phyloP scores from a whole-genome alignment of 2,329 filamentous ascomycete genomes.

The Aspergillus fijiensis region DNA sequence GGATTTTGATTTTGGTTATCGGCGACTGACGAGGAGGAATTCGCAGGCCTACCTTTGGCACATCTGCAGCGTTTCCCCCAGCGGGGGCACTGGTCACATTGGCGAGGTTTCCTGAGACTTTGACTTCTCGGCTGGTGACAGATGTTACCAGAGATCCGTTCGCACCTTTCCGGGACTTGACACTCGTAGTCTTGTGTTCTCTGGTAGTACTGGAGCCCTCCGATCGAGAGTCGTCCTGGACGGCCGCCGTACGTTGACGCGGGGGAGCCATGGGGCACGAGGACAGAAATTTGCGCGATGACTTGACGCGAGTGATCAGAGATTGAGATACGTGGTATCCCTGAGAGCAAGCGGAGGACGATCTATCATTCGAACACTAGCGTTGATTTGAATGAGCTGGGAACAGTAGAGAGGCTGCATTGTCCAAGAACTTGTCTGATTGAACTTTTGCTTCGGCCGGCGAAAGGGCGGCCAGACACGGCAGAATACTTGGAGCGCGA shows the following conservation, averaged over 20 bases:
- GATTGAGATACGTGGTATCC: neutral
- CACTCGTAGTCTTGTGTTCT: constrained; percentile 33
- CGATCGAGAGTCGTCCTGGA: constrained; percentile 48
- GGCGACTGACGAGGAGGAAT: neutral
- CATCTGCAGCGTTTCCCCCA: constrained; percentile 20
- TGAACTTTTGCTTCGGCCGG: constrained; percentile 21
- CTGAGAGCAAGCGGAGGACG: neutral
- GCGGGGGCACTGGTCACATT: constrained; percentile 33
- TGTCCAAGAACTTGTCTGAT: constrained; percentile 13
- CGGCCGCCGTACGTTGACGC: constrained; percentile 42
- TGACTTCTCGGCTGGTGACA: constrained; percentile 17
- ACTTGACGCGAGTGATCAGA: neutral
- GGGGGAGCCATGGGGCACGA: constrained; percentile 44
- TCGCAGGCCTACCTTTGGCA: constrained; percentile 32
- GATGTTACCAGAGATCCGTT: constrained; percentile 16
- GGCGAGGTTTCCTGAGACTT: constrained; percentile 26
- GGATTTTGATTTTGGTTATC: too few species aligned
- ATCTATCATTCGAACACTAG: constrained; percentile 7
- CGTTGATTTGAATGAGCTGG: neutral
- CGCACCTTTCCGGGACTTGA: constrained; percentile 35
- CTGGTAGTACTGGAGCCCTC: constrained; percentile 48
- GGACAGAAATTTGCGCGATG: constrained; percentile 7
- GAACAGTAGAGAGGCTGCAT: constrained; percentile 2
- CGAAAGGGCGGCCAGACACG: constrained; percentile 30
- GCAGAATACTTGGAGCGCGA: constrained; percentile 32